Evolutionary conservation across 371 early-diverging fungal genomes (phyloP), one percentile per base, ranked within the genome.

Genomic region (Rhizomucor miehei): DNA sequence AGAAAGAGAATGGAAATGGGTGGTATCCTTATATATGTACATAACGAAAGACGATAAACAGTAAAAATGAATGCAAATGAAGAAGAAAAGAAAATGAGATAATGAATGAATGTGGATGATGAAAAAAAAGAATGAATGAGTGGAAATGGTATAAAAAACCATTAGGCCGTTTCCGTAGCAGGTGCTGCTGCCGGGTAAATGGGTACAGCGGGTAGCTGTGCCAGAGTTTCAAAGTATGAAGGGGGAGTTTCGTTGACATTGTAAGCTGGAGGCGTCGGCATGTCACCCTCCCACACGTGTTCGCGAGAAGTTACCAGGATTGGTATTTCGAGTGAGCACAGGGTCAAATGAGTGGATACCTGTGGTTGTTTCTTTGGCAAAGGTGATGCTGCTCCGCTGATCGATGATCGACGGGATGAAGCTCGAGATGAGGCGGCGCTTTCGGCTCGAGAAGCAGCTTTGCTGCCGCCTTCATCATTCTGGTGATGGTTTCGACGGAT

Each of bases 251-350:
- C 73, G 1, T 59, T 53, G 2, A 57, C 41, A 6, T 67, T 63
- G 43, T 77, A 77, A 9, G 69, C 62, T 0, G 75, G 74, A 21
- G 59, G 60, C 23, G 40, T 51, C 4, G 57, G 56, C 48, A 55
- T 51, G 19, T 41, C 59, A 20, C 56, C 58, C 45, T 48, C 71
- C 76, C 72, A 75, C 11, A 61, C 47, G 29, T 69, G 67, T 49
- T 73, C 71, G 24, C 77, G 63, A 11, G 77, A 73, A 12, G 77
- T 73, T 13, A 77, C 66, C 6, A 73, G 54, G 17, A 77, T 43
- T 19, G 77, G 77, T 1, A 77, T 48, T 52, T 77, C 77, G n/a
- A 77, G 29, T 1, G 66, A 45, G 50, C 74, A 73, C 10, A 71
- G 35, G 11, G 53, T 62, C 12, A 71, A 48, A 9, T 51, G 46